Percentiles rank a stretch among this genome's conserved stretches.
Conservation (phyloP, 116 monocot species). For the Phalaenopsis hybrid region DNA sequence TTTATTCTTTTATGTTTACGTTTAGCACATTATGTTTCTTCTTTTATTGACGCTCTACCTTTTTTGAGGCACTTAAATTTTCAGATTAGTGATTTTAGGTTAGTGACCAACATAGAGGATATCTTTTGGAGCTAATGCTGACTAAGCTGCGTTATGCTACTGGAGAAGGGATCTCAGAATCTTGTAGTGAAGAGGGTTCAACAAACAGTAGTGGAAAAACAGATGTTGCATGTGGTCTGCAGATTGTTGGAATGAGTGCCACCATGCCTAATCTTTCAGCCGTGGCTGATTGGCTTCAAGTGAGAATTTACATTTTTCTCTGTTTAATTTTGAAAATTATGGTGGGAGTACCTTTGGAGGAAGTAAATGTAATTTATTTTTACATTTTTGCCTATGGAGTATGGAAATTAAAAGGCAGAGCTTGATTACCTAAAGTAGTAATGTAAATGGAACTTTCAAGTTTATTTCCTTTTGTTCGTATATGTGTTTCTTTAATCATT, state of each 20-base stretch:
- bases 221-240: constrained; percentile 62
- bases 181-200: constrained; percentile 58
- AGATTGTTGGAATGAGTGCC: constrained; percentile 99
- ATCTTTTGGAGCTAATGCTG: constrained; percentile 91
- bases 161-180: constrained; percentile 72
- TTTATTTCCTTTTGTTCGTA: not conserved
- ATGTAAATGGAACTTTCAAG: not conserved
- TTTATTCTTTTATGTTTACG: constrained; percentile 3
- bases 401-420: not conserved
- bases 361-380: not conserved
- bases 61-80: not conserved
- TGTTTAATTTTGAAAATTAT: not conserved
- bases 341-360: not conserved
- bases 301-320: constrained; percentile 17
- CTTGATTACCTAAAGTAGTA: not conserved
- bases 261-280: constrained; percentile 97
- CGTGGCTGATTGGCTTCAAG: constrained; percentile 98
- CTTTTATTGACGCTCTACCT: not conserved
- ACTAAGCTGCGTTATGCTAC: constrained; percentile 97
- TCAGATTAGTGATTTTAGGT: constrained; percentile 43
- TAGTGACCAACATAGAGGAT: constrained; percentile 90
- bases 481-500: not conserved
- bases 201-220: constrained; percentile 65
- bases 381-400: not conserved
- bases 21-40: not conserved